Conservation (phyloP, 257 asterid species). For the Leonotis leonurus region DNA sequence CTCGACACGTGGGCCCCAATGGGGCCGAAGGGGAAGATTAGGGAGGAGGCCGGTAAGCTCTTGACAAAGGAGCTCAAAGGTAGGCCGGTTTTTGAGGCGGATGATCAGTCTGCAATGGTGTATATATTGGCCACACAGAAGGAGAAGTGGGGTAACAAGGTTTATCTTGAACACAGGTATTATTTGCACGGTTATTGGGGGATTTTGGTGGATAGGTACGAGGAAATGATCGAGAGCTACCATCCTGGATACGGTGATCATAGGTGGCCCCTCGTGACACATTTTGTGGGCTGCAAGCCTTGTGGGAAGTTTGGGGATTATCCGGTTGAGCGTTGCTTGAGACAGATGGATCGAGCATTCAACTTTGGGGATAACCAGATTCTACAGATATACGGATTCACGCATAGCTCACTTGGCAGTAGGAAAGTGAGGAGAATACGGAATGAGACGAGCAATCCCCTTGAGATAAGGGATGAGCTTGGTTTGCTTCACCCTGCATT, state of each 20-base stretch:
- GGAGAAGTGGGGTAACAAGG: slow-evolving; percentile 54
- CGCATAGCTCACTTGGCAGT: slow-evolving; percentile 40
- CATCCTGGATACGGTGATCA: slow-evolving; percentile 56
- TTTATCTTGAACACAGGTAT: slow-evolving; percentile 36
- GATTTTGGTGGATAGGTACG: slow-evolving; percentile 47
- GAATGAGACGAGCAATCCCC: slow-evolving; percentile 42
- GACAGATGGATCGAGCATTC: slow-evolving; percentile 52
- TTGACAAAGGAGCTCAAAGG: slow-evolving; percentile 35
- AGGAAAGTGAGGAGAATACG: slow-evolving; percentile 38
- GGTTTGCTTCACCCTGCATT: slow-evolving; percentile 54
- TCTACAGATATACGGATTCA: slow-evolving; percentile 48
- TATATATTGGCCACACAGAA: slow-evolving; percentile 38
- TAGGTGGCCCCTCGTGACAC: slow-evolving; percentile 55
- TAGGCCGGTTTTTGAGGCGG: slow-evolving; percentile 49
- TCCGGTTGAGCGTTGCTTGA: slow-evolving; percentile 53
- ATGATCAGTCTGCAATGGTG: slow-evolving; percentile 59
- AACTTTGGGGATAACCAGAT: slow-evolving; percentile 54
- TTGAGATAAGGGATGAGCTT: slow-evolving; percentile 33
- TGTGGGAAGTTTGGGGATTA: slow-evolving; percentile 55
- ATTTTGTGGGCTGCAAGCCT: slow-evolving; percentile 61
- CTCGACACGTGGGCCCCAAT: slow-evolving; percentile 47
- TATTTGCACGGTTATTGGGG: slow-evolving; percentile 59
- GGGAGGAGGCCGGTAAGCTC: slow-evolving; percentile 40
- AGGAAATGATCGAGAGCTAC: slow-evolving; percentile 49
- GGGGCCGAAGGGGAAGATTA: slow-evolving; percentile 46